Conservation (phyloP, 202 grass and related monocot species). For the Setaria italica region DNA sequence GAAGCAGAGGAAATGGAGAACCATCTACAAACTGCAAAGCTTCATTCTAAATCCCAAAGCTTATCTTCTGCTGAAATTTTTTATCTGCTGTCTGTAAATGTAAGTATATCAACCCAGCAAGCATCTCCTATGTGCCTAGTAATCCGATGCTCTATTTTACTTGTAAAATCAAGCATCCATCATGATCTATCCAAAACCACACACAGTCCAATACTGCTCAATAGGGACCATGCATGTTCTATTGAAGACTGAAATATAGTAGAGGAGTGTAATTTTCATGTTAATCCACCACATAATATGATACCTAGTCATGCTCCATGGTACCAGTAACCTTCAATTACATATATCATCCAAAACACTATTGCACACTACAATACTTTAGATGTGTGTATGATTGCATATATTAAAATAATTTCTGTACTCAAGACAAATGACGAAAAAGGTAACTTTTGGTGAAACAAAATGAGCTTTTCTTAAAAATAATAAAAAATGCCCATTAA, state of each 20-base stretch:
- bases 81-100: constrained; percentile 58
- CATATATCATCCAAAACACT: not conserved
- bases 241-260: not conserved
- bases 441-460: not conserved
- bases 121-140: not conserved
- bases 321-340: not conserved
- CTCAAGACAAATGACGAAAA: not conserved
- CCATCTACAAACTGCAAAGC: constrained; percentile 46
- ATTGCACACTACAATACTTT: not conserved
- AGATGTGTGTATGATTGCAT: not conserved
- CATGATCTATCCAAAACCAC: constrained; percentile 3
- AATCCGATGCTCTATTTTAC: not conserved
- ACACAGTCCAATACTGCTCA: not conserved
- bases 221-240: constrained; percentile 2
- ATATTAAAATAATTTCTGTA: not conserved
- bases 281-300: constrained; percentile 6
- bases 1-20: constrained; percentile 47
- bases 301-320: constrained; percentile 23
- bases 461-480: not conserved
- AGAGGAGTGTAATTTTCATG: constrained; percentile 3
- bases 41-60: constrained; percentile 61
- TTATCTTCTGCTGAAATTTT: constrained; percentile 62
- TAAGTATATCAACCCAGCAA: constrained; percentile 43
- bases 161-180: not conserved
- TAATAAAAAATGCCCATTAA: not conserved